phyloP scores from a whole-genome alignment of 495 filamentous ascomycete genomes.

The Hypoxylon lienhwacheense region DNA sequence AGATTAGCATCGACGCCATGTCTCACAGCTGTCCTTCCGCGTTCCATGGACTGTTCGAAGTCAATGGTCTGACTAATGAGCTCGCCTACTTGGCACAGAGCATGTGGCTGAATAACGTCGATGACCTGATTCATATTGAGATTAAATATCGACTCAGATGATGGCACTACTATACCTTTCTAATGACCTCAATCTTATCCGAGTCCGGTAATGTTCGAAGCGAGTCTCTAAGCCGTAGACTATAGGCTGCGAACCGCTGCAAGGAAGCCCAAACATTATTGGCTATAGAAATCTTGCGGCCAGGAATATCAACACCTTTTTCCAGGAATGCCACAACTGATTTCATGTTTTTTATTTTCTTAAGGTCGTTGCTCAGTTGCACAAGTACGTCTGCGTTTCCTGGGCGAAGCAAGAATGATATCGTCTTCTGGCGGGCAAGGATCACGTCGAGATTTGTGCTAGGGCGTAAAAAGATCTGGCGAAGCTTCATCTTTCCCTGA shows the following conservation, averaged over 20 bases:
- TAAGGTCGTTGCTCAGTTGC: constrained; percentile 64
- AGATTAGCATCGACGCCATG: constrained; percentile 73
- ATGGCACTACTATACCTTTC: constrained; percentile 50
- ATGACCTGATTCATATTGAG: constrained; percentile 38
- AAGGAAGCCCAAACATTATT: constrained; percentile 73
- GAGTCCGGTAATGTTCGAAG: constrained; percentile 63
- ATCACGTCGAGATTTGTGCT: constrained; percentile 69
- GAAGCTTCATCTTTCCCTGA: constrained; percentile 74
- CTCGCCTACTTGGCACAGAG: constrained; percentile 66
- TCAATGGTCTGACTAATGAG: constrained; percentile 78
- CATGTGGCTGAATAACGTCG: constrained; percentile 49
- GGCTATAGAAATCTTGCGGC: constrained; percentile 59
- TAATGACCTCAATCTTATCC: constrained; percentile 56
- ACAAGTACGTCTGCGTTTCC: constrained; percentile 64
- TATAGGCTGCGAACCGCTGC: constrained; percentile 53
- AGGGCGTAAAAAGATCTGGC: constrained; percentile 84
- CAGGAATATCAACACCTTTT: constrained; percentile 70
- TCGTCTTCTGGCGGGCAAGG: constrained; percentile 70
- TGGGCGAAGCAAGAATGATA: constrained; percentile 67
- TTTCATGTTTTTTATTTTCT: constrained; percentile 78
- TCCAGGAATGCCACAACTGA: constrained; percentile 68
- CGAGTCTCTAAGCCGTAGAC: constrained; percentile 67
- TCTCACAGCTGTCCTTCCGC: constrained; percentile 71
- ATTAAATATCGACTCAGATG: neutral
- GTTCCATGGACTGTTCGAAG: constrained; percentile 75